These are phyloP conservation scores for Thuja plicata DNA, from an alignment of 83 land plant genomes.

Conservation along the genomic window DNA sequence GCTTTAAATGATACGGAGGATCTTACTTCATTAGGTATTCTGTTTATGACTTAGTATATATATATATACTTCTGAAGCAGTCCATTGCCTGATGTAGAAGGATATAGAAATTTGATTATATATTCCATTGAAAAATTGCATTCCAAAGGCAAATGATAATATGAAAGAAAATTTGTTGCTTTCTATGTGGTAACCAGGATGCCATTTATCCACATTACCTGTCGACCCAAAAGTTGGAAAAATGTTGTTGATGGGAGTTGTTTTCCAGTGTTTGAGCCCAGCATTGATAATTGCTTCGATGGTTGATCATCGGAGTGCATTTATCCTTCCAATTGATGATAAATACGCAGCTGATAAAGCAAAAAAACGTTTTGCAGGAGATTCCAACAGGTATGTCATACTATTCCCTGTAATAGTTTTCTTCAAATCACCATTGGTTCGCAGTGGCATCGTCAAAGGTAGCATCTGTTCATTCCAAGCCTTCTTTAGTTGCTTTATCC, in stretches of 20 bases:
- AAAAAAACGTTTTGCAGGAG: constrained; percentile 85
- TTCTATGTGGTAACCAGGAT: constrained; percentile 42
- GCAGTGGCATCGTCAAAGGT: not conserved
- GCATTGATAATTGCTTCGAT: constrained; percentile 92
- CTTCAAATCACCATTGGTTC: not conserved
- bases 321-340: constrained; percentile 91
- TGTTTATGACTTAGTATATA: not conserved
- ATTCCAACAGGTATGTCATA: constrained; percentile 77
- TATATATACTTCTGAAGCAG: not conserved
- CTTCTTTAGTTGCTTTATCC: not conserved
- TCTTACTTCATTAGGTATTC: constrained; percentile 89
- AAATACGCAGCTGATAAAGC: constrained; percentile 94
- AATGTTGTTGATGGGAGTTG: constrained; percentile 95
- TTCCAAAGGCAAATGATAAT: not conserved
- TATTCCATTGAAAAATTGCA: not conserved
- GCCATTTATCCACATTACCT: constrained; percentile 79
- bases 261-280: constrained; percentile 93
- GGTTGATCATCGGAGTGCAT: constrained; percentile 90
- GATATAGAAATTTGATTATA: not conserved
- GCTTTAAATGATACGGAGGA: constrained; percentile 83
- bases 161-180: not conserved
- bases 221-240: constrained; percentile 95
- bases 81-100: not conserved
- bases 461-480: not conserved
- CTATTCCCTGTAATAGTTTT: not conserved